A percentile compares a stretch with the other conserved stretches of the same genome.
Conservation (phyloP, 164 flowering plant species). For the Chimonanthus salicifolius region DNA sequence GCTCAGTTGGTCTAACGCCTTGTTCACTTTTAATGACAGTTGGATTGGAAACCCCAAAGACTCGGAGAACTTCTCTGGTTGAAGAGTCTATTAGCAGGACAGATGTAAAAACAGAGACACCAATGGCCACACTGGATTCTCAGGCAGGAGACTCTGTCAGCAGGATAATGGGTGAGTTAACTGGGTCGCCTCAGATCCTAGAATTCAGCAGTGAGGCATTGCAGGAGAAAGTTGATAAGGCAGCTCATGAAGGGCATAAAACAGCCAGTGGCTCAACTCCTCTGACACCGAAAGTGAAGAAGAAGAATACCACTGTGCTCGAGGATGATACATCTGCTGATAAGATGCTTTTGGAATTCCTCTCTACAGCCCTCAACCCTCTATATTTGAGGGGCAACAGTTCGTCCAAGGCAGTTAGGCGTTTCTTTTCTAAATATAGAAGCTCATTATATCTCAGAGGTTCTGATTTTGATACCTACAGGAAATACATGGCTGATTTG, state of each 20-base stretch:
- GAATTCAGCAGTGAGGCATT: conserved; percentile 29
- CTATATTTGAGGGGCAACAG: conserved; percentile 28
- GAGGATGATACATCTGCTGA: conserved; percentile 27
- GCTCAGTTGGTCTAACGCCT: conserved; percentile 17
- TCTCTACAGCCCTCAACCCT: conserved; percentile 39
- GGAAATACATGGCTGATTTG: conserved; percentile 14
- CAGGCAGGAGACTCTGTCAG: conserved; percentile 15
- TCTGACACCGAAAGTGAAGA: conserved; percentile 3
- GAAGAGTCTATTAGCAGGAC: conserved; percentile 10
- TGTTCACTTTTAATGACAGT: conserved; percentile 9
- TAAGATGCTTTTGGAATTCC: conserved; percentile 48
- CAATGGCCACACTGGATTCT: conserved; percentile 11
- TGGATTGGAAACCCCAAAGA: conserved; percentile 24
- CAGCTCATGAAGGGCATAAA: conserved; percentile 10
- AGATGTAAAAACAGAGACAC: background rate
- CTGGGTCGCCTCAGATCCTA: conserved; percentile 17
- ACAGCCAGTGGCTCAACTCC: conserved; percentile 8
- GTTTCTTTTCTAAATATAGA: conserved; percentile 52
- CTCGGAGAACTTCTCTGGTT: conserved; percentile 15
- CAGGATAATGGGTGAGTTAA: conserved; percentile 12
- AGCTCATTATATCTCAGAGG: conserved; percentile 36
- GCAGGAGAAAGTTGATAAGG: conserved; percentile 12
- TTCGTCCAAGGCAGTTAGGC: conserved; percentile 16
- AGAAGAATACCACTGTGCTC: conserved; percentile 10
- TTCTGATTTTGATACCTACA: conserved; percentile 14